These are phyloP conservation scores for Podaxis sp. DNA, from an alignment of 768 basidiomycete genomes.

Conservation along the genomic window DNA sequence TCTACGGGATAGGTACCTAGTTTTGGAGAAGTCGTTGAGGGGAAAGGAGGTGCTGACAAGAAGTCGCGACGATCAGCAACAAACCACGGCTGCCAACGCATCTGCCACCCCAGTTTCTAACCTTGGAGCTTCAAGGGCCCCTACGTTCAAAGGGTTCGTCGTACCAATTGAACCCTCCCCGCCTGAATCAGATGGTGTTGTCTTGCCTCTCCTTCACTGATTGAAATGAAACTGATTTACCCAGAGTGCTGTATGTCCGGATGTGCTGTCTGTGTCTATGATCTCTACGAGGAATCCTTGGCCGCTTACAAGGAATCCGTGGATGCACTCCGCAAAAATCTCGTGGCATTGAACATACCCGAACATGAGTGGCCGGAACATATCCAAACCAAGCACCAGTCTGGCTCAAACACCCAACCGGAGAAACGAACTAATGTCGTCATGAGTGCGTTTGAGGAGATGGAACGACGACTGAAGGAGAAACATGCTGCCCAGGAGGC, in stretches of 20 bases:
- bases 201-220: background rate
- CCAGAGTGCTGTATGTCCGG: slow-evolving; percentile 95
- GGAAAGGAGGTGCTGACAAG: slow-evolving; percentile 12
- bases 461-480: slow-evolving; percentile 57
- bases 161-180: slow-evolving; percentile 63
- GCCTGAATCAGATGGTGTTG: slow-evolving; percentile 67
- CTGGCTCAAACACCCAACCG: slow-evolving; percentile 10
- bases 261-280: slow-evolving; percentile 90
- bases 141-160: slow-evolving; percentile 51
- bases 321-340: slow-evolving; percentile 44
- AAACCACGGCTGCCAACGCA: background rate
- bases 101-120: background rate
- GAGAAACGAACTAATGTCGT: slow-evolving; percentile 34
- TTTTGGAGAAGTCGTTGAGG: slow-evolving; percentile 12
- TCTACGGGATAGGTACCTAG: slow-evolving; percentile 3
- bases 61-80: slow-evolving; percentile 1
- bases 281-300: slow-evolving; percentile 77
- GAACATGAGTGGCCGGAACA: slow-evolving; percentile 64
- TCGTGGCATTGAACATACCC: slow-evolving; percentile 49
- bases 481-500: slow-evolving; percentile 39
- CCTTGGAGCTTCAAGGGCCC: background rate
- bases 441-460: slow-evolving; percentile 70
- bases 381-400: slow-evolving; percentile 31
- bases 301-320: slow-evolving; percentile 60
- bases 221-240: background rate